These are phyloP conservation scores for Boletellus dicymbophilus DNA, from an alignment of 1,284 basidiomycete genomes.

Conservation along the genomic window DNA sequence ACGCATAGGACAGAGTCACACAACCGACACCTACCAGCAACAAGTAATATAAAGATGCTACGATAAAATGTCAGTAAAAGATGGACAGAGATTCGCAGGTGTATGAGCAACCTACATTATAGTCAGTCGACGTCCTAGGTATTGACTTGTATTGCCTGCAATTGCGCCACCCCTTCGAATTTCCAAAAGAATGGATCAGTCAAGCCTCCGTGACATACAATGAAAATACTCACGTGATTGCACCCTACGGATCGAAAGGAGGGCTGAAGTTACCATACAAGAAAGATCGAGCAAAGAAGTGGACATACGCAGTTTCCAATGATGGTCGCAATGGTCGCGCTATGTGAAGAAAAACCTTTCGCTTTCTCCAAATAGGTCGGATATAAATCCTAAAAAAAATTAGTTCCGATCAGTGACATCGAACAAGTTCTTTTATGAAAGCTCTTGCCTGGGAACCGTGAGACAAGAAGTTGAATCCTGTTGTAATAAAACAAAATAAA, in stretches of 20 bases:
- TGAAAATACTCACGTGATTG: slow-evolving; percentile 52
- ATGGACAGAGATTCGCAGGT: neutral
- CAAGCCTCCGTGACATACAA: neutral
- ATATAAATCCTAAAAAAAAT: slow-evolving; percentile 59
- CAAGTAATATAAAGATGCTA: slow-evolving; percentile 43
- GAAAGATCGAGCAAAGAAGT: neutral
- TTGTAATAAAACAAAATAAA: neutral
- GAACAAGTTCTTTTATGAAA: slow-evolving; percentile 38
- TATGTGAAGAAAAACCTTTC: slow-evolving; percentile 58
- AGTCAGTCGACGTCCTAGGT: slow-evolving; percentile 85
- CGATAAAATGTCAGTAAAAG: neutral
- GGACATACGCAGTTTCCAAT: slow-evolving; percentile 85
- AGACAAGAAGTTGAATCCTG: slow-evolving; percentile 92
- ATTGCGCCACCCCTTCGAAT: slow-evolving; percentile 68
- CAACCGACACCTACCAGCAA: slow-evolving; percentile 37
- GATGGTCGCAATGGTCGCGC: slow-evolving; percentile 86
- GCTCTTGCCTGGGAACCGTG: slow-evolving; percentile 72
- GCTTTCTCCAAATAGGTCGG: slow-evolving; percentile 75
- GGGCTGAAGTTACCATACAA: slow-evolving; percentile 82
- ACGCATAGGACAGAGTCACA: slow-evolving; percentile 41
- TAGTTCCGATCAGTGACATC: slow-evolving; percentile 40
- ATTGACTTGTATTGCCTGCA: slow-evolving; percentile 82
- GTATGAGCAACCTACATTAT: slow-evolving; percentile 58
- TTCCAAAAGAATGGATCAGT: slow-evolving; percentile 19
- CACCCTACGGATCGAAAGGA: slow-evolving; percentile 52